A percentile compares a stretch with the other conserved stretches of the same genome.
Evolutionary conservation across 108 stramenopile species (phyloP).

Genomic region (Nitzschia inconspicua): DNA sequence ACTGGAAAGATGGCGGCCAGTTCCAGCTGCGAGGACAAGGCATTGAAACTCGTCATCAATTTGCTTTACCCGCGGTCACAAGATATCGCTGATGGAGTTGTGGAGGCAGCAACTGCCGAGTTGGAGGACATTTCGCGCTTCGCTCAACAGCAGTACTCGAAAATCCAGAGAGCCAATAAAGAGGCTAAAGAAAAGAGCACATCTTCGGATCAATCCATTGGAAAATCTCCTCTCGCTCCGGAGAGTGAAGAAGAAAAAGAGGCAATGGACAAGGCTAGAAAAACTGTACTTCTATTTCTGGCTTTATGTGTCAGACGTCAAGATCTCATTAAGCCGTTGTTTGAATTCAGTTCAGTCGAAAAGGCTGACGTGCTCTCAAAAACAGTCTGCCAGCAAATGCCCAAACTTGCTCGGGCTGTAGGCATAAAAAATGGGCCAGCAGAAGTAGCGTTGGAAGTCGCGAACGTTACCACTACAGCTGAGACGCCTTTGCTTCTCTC

Average conservation of each 20-base stretch:
- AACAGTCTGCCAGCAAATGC: conserved; percentile 71
- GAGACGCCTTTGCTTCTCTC: conserved; percentile 65
- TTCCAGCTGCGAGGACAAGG: conserved; percentile 69
- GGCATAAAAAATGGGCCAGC: conserved; percentile 81
- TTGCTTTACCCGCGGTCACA: conserved; percentile 68
- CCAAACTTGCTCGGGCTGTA: conserved; percentile 71
- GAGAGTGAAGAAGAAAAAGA: conserved; percentile 71
- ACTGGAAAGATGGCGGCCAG: conserved; percentile 71
- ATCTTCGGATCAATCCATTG: conserved; percentile 11
- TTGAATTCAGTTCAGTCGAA: conserved; percentile 52
- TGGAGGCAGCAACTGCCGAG: conserved; percentile 64
- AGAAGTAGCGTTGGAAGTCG: conserved; percentile 68
- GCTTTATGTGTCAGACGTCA: conserved; percentile 75
- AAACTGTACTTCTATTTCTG: conserved; percentile 77
- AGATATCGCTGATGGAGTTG: conserved; percentile 51
- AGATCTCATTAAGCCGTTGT: conserved; percentile 70
- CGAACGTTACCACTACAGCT: conserved; percentile 39
- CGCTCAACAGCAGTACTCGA: conserved; percentile 51
- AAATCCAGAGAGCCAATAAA: conserved; percentile 52
- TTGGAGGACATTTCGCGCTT: conserved; percentile 47
- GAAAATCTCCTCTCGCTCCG: conserved; percentile 37
- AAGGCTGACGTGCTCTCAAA: conserved; percentile 77
- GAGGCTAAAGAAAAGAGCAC: conserved; percentile 38
- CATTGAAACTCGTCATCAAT: conserved; percentile 85
- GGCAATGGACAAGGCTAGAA: conserved; percentile 59